These are phyloP conservation scores for Spathaspora boniae DNA, from an alignment of 805 yeast species.

Conservation along the genomic window DNA sequence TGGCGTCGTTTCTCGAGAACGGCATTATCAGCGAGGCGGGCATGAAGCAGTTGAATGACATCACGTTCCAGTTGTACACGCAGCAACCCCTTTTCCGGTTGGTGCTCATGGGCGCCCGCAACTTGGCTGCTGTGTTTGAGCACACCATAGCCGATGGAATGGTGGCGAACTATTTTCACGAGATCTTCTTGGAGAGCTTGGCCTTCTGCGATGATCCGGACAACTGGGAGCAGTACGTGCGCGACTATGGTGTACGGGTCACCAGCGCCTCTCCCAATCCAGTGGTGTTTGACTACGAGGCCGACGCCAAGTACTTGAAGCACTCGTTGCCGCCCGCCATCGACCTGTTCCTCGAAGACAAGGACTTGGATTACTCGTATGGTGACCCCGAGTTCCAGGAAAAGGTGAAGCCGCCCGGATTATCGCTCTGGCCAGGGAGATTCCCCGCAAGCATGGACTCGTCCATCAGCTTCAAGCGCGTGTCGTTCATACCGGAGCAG, in stretches of 20 bases:
- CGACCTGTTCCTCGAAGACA: constrained; percentile 26
- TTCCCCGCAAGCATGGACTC: constrained; percentile 13
- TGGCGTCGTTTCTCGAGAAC: constrained; percentile 12
- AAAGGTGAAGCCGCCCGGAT: constrained; percentile 17
- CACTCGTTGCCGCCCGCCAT: constrained; percentile 34
- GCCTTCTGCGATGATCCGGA: constrained; percentile 10
- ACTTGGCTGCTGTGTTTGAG: constrained; percentile 27
- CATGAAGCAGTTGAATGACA: constrained; percentile 21
- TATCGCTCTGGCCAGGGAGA: constrained; percentile 30
- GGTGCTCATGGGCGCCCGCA: constrained; percentile 18
- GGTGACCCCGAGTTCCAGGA: constrained; percentile 23
- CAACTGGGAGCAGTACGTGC: constrained; percentile 8
- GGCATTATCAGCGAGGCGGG: constrained; percentile 24
- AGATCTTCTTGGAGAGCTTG: constrained; percentile 27
- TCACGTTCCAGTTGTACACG: constrained; percentile 18
- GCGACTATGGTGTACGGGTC: constrained; percentile 15
- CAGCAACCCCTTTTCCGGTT: constrained; percentile 29
- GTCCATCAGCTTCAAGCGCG: constrained; percentile 21
- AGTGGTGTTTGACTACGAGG: constrained; percentile 19
- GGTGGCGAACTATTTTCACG: constrained; percentile 32
- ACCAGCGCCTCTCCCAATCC: too few species aligned
- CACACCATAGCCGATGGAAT: constrained; percentile 41
- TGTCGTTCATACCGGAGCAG: constrained; percentile 24
- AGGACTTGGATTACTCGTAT: constrained; percentile 22
- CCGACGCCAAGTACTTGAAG: constrained; percentile 18